phyloP scores from a whole-genome alignment of 2,329 filamentous ascomycete species.

The Arthrobotrys pseudoclavata region DNA sequence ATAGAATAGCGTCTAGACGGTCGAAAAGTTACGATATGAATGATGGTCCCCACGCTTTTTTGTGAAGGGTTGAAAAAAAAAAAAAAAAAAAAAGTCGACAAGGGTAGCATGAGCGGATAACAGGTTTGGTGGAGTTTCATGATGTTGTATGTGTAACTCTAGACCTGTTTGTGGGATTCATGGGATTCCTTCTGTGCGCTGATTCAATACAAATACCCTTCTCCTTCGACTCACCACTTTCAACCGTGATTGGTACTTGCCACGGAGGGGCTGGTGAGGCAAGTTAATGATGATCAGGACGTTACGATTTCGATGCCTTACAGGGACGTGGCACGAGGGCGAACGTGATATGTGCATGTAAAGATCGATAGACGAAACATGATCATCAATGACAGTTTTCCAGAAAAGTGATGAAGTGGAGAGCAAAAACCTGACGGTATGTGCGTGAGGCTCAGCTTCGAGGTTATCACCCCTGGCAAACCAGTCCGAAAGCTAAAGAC shows the following conservation, averaged over 20 bases:
- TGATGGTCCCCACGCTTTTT: constrained; percentile 1
- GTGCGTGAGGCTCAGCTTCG: constrained; percentile 35
- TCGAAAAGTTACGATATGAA: constrained; percentile 4
- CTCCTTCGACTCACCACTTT: constrained; percentile 15
- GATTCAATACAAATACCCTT: not conserved
- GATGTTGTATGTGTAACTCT: constrained; percentile 22
- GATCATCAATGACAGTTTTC: constrained; percentile 41
- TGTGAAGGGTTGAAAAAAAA: too few species aligned
- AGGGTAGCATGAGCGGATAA: constrained; percentile 21
- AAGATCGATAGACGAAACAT: constrained; percentile 40
- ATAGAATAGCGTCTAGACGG: constrained; percentile 44
- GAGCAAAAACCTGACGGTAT: constrained; percentile 4
- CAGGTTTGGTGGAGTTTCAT: constrained; percentile 35
- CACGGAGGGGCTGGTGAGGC: constrained; percentile 3
- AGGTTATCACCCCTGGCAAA: constrained; percentile 22
- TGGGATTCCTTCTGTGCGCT: not conserved
- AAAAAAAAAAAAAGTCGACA: not conserved
- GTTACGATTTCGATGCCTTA: constrained; percentile 24
- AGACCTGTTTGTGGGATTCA: constrained; percentile 33
- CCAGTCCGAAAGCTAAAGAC: constrained; percentile 9
- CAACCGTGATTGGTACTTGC: not conserved
- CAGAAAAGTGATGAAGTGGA: constrained; percentile 42
- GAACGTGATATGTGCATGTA: constrained; percentile 16
- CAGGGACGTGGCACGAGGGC: constrained; percentile 28
- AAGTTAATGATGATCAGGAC: constrained; percentile 17